Conservation (phyloP, 345 rosid species). For the Pugionium dolabratum region DNA sequence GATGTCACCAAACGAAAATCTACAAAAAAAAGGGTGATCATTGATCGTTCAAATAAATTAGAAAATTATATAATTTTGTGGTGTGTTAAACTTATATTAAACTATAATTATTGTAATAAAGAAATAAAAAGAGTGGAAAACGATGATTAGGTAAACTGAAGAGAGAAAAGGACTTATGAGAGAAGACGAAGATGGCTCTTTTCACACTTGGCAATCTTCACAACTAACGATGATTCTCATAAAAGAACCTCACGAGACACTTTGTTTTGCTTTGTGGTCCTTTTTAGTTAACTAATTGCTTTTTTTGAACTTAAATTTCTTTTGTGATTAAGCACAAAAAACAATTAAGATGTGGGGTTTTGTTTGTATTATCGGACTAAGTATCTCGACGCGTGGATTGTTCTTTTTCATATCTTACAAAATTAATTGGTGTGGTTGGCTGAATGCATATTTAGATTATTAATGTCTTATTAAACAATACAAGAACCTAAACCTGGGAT, state of each 20-base stretch:
- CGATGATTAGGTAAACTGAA: constrained; percentile 12
- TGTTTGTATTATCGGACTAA: constrained; percentile 4
- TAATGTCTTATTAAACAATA: constrained; percentile 13
- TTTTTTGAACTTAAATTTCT: too few species aligned
- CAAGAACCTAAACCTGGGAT: constrained; percentile 22
- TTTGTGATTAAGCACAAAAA: neutral
- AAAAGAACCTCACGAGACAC: constrained; percentile 23
- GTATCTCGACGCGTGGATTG: constrained; percentile 16
- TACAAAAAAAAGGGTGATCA: neutral
- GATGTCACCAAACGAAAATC: neutral
- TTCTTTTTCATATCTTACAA: neutral
- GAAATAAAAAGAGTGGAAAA: neutral
- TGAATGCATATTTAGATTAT: neutral
- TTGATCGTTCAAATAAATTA: neutral
- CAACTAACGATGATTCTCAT: constrained; percentile 21
- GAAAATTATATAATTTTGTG: neutral
- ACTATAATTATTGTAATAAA: neutral
- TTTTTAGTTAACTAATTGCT: too few species aligned
- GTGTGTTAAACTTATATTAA: neutral
- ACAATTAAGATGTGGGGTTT: neutral
- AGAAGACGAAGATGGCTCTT: constrained; percentile 20
- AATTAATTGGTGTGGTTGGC: constrained; percentile 7
- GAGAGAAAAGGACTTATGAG: constrained; percentile 20
- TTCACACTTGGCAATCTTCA: constrained; percentile 34
- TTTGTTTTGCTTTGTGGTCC: constrained; percentile 17